Base-by-base conservation (phyloP, 371 early-diverging fungal genomes). In the Parasitella parasitica region DNA sequence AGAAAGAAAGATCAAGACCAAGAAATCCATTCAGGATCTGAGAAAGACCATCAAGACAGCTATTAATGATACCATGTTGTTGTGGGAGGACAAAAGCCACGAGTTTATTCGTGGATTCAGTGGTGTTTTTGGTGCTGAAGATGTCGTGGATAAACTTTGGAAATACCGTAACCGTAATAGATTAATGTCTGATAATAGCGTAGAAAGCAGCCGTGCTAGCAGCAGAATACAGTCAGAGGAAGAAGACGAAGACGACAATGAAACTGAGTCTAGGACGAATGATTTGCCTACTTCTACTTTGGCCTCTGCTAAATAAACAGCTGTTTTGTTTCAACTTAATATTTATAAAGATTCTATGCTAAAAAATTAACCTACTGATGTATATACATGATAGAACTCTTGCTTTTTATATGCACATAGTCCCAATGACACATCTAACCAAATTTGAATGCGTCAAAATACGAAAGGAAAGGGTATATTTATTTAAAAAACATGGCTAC, bases 1-100 rank as follows among this genome's bases (percentile, higher is more conserved):
- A 83, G 89, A 88, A 62, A 85, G 89, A 78, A 88, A 90, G 68
- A 77, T 91, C 54, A 83, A 85, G 59, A 67, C 89, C 56, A 87
- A 90, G 70, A 89, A 88, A 46, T 85, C 84, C 24, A 78, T 88
- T 15, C 77, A 84, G 20, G 87, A 84, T 22, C 75, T 89, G 48
- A 78, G 81, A 39, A 80, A 84, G 26, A 76, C 82, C 50, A 84
- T 90, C 56, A 88, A 87, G 64, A 81, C 82, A 20, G 88, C 85
- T 46, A 73, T 91, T 16, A 72, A 75, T 11, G 86, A 87, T 51
- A 83, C 85, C 0, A 67, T 87, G 66, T 69, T 67, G 22, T 73
- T 85, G 56, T 91, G 90, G 91, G 90, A 90, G 61, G 84, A 80
- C 35, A 73, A 87, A 27, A 85, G 86, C 30, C 85, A 89, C 52